Evolutionary conservation across 1,139 yeast species (phyloP).

Genomic region (Geotrichum restrictum): DNA sequence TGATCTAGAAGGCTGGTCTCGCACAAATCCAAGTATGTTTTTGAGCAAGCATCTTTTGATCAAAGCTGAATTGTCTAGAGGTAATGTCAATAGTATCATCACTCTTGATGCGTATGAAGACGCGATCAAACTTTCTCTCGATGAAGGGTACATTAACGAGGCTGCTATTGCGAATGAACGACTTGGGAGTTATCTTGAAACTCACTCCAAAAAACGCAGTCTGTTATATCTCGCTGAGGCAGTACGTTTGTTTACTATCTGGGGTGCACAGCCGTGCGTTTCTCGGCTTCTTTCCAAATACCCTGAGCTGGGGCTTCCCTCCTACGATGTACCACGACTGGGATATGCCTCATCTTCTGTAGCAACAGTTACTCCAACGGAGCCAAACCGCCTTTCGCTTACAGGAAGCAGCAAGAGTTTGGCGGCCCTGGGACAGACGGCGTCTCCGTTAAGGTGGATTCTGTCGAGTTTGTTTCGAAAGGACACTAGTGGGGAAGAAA

Average conservation of each 20-base stretch:
- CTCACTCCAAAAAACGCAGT: slow-evolving; percentile 33
- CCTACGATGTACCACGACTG: slow-evolving; percentile 26
- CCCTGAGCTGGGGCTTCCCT: slow-evolving; percentile 27
- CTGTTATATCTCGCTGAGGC: slow-evolving; percentile 34
- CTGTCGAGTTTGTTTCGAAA: slow-evolving; percentile 32
- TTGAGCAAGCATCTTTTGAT: slow-evolving; percentile 40
- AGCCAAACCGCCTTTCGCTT: background rate
- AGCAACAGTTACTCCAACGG: background rate
- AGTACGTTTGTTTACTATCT: slow-evolving; percentile 32
- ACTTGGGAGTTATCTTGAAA: slow-evolving; percentile 49
- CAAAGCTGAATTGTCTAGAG: slow-evolving; percentile 38
- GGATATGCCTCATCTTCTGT: slow-evolving; percentile 12
- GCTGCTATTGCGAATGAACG: slow-evolving; percentile 45
- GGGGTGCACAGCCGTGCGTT: slow-evolving; percentile 38
- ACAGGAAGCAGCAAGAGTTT: slow-evolving; percentile 2
- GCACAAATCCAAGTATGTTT: slow-evolving; percentile 42
- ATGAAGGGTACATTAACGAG: slow-evolving; percentile 41
- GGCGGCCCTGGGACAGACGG: slow-evolving; percentile 14
- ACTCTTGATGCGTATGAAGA: slow-evolving; percentile 48
- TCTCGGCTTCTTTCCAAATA: slow-evolving; percentile 26
- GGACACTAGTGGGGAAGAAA: slow-evolving; percentile 16
- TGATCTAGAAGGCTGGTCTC: slow-evolving; percentile 40
- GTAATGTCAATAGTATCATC: slow-evolving; percentile 37
- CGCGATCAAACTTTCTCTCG: slow-evolving; percentile 44
- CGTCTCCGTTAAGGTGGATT: slow-evolving; percentile 34